phyloP scores from a whole-genome alignment of 2,329 filamentous ascomycete species.

The Cladosporium oxysporum region DNA sequence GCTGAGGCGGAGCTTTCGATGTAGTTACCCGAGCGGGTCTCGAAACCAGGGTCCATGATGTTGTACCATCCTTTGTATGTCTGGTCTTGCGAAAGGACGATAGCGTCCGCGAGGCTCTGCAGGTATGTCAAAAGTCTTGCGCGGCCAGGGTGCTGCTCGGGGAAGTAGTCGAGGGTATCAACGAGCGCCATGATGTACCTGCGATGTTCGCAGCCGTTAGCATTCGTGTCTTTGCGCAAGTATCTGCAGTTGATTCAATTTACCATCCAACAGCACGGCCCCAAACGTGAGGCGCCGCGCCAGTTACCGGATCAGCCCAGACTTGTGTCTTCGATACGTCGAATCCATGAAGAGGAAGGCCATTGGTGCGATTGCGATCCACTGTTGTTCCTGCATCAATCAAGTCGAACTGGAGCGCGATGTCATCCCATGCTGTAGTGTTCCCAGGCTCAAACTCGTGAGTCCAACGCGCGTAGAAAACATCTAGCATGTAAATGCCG shows the following conservation, averaged over 20 bases:
- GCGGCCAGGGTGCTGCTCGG: slow-evolving; percentile 38
- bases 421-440: slow-evolving; percentile 35
- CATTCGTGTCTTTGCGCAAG: background rate
- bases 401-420: slow-evolving; percentile 46
- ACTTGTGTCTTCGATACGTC: slow-evolving; percentile 49
- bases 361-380: slow-evolving; percentile 45
- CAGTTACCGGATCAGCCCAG: slow-evolving; percentile 54
- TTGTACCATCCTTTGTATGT: slow-evolving; percentile 57
- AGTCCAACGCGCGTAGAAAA: slow-evolving; percentile 43
- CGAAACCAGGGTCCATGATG: slow-evolving; percentile 51
- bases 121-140: slow-evolving; percentile 41
- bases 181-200: slow-evolving; percentile 51
- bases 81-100: slow-evolving; percentile 43
- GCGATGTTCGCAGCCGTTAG: background rate
- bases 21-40: slow-evolving; percentile 52
- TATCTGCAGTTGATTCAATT: background rate
- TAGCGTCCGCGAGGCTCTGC: slow-evolving; percentile 38
- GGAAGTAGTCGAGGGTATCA: slow-evolving; percentile 49
- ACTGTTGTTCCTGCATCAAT: slow-evolving; percentile 44
- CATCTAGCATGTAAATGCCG: slow-evolving; percentile 52
- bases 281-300: slow-evolving; percentile 55
- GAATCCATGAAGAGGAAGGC: slow-evolving; percentile 55
- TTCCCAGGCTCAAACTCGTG: slow-evolving; percentile 25
- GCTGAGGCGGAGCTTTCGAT: slow-evolving; percentile 59
- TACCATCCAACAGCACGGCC: slow-evolving; percentile 54